Conservation (phyloP, 2,329 filamentous ascomycete species). For the Pseudogymnoascus sp. region DNA sequence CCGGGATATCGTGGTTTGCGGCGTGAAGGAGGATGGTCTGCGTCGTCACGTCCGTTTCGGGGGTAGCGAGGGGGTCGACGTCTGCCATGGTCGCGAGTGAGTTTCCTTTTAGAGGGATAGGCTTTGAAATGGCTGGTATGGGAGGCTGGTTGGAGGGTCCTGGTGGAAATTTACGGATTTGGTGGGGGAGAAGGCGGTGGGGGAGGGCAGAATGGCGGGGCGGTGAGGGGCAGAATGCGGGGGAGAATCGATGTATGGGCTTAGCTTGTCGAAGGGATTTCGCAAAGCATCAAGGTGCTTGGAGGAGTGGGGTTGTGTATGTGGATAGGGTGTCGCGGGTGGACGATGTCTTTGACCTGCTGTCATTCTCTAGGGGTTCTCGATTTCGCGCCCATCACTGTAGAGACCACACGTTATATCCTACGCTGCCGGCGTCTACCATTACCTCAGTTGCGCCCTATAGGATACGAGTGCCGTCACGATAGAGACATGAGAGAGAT, state of each 20-base stretch:
- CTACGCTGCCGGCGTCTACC: neutral
- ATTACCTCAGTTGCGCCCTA: neutral
- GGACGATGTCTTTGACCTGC: neutral
- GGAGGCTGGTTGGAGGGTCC: constrained; percentile 2
- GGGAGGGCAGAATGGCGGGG: neutral
- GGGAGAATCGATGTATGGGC: neutral
- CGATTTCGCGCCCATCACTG: neutral
- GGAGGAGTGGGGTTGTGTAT: neutral
- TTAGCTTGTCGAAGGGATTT: neutral
- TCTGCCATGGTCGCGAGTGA: neutral
- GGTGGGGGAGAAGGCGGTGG: neutral
- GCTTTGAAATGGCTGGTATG: neutral
- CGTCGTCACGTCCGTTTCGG: constrained; percentile 24
- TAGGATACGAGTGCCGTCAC: neutral
- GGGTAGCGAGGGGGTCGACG: constrained; percentile 20
- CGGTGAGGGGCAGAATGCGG: constrained; percentile 6
- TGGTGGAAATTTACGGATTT: constrained; percentile 8
- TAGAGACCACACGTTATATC: neutral
- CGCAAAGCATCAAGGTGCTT: neutral
- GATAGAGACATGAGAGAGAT: neutral
- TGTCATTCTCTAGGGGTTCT: neutral
- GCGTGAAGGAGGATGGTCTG: constrained; percentile 61
- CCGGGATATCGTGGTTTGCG: constrained; percentile 46
- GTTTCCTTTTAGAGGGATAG: neutral
- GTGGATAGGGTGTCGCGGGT: neutral